These are phyloP conservation scores for Wilcoxina mikolae DNA, from an alignment of 495 filamentous ascomycete genomes.

Conservation along the genomic window DNA sequence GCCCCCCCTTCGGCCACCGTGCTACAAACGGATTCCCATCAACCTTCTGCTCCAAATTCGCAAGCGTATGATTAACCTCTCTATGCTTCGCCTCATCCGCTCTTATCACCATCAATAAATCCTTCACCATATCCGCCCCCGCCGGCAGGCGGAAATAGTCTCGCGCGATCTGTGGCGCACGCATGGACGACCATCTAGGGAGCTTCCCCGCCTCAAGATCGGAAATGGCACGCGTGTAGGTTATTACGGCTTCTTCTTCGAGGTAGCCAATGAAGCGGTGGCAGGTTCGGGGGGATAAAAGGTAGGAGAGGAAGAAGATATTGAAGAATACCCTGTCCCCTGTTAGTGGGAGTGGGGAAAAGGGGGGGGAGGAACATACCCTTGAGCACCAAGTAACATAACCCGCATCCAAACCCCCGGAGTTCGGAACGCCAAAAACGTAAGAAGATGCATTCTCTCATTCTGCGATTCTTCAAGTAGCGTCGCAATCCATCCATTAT, in stretches of 20 bases:
- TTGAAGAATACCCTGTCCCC: constrained; percentile 97
- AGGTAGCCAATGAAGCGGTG: constrained; percentile 95
- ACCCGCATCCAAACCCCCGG: constrained; percentile 61
- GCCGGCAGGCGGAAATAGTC: constrained; percentile 90
- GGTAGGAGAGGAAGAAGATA: constrained; percentile 74
- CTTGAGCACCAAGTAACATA: constrained; percentile 54
- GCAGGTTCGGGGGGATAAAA: constrained; percentile 74
- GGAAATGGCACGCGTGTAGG: constrained; percentile 72
- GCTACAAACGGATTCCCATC: constrained; percentile 81
- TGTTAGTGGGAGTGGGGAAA: too few species aligned
- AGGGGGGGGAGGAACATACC: too few species aligned
- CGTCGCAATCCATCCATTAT: constrained; percentile 98
- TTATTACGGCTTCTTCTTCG: constrained; percentile 92
- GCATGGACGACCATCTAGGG: constrained; percentile 61
- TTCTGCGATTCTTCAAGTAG: constrained; percentile 90
- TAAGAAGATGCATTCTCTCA: constrained; percentile 90
- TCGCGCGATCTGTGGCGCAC: constrained; percentile 68
- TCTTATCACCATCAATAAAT: constrained; percentile 74
- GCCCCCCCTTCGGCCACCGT: constrained; percentile 46
- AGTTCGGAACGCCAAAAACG: constrained; percentile 83
- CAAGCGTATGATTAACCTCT: constrained; percentile 91
- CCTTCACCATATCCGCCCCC: constrained; percentile 60
- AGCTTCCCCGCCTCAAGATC: constrained; percentile 75
- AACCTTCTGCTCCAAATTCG: constrained; percentile 61
- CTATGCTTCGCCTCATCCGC: constrained; percentile 95